phyloP scores from a whole-genome alignment of 2,329 filamentous ascomycete species.

The Fonsecaea monophora region DNA sequence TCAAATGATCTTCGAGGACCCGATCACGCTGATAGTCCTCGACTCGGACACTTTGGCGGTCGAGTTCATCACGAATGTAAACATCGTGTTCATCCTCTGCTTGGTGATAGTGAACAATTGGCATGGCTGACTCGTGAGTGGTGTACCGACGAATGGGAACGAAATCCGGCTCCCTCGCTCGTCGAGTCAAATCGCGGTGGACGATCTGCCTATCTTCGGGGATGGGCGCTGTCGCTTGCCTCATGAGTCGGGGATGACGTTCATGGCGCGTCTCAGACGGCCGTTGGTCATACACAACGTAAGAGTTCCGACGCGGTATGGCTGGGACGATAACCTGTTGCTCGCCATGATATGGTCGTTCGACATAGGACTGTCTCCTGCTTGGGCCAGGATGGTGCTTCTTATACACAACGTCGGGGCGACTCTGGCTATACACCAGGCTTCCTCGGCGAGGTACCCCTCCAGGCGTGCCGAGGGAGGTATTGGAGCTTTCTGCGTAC shows the following conservation, averaged over 20 bases:
- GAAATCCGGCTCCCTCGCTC: constrained; percentile 17
- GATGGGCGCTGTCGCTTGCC: constrained; percentile 26
- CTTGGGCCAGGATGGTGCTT: constrained; percentile 28
- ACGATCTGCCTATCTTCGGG: constrained; percentile 30
- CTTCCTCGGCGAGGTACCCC: constrained; percentile 34
- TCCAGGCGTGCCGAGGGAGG: constrained; percentile 29
- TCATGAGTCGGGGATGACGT: constrained; percentile 21
- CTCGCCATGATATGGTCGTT: constrained; percentile 29
- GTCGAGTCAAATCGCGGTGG: constrained; percentile 16
- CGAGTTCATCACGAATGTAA: constrained; percentile 24
- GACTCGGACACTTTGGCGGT: constrained; percentile 20
- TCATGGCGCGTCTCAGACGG: constrained; percentile 28
- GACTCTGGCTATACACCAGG: constrained; percentile 21
- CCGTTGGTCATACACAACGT: constrained; percentile 20
- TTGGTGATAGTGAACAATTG: constrained; percentile 23
- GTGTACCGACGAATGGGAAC: constrained; percentile 20
- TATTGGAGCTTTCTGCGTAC: constrained; percentile 33
- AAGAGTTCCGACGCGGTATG: constrained; percentile 18
- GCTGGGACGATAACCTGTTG: constrained; percentile 20
- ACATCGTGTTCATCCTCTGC: constrained; percentile 23
- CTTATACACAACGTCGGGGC: constrained; percentile 31
- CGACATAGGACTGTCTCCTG: constrained; percentile 29
- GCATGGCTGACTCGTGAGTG: constrained; percentile 11
- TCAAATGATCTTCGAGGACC: constrained; percentile 26
- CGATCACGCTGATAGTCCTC: constrained; percentile 31